phyloP scores from a whole-genome alignment of 768 basidiomycete genomes.

The Pisolithus tinctorius region DNA sequence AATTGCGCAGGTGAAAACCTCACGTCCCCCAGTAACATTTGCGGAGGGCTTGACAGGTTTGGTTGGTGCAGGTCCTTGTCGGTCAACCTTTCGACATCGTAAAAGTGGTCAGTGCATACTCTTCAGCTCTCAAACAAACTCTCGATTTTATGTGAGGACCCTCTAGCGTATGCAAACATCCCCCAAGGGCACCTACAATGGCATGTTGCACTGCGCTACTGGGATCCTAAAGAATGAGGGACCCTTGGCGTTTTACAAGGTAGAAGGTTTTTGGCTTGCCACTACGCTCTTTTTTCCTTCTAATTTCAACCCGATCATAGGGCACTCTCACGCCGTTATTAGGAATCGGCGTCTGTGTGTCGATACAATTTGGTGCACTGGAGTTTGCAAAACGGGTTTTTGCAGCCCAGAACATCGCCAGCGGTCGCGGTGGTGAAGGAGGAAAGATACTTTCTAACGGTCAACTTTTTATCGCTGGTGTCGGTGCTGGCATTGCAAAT shows the following conservation, averaged over 20 bases:
- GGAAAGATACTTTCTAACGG: slow-evolving; percentile 50
- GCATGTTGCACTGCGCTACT: slow-evolving; percentile 86
- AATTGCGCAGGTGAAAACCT: slow-evolving; percentile 62
- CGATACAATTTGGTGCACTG: slow-evolving; percentile 90
- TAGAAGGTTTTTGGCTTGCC: slow-evolving; percentile 17
- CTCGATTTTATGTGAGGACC: slow-evolving; percentile 6
- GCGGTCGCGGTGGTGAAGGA: slow-evolving; percentile 57
- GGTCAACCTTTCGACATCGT: slow-evolving; percentile 97
- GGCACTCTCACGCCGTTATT: slow-evolving; percentile 86
- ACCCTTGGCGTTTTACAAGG: slow-evolving; percentile 94
- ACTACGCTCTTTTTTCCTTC: background rate
- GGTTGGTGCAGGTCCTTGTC: slow-evolving; percentile 59
- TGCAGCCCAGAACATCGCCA: slow-evolving; percentile 49
- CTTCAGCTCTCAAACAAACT: background rate
- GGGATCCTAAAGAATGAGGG: slow-evolving; percentile 89
- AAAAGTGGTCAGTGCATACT: slow-evolving; percentile 70
- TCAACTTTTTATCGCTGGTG: slow-evolving; percentile 74
- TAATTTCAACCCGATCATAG: slow-evolving; percentile 32
- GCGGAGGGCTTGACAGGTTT: slow-evolving; percentile 3
- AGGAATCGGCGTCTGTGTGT: slow-evolving; percentile 91
- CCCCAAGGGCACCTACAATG: slow-evolving; percentile 79
- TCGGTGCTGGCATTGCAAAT: slow-evolving; percentile 84
- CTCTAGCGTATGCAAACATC: slow-evolving; percentile 90
- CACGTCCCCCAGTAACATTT: background rate
- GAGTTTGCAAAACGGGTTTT: slow-evolving; percentile 83